Base-by-base conservation (phyloP, 352 stramenopile species). In the Hyphochytrium catenoides region DNA sequence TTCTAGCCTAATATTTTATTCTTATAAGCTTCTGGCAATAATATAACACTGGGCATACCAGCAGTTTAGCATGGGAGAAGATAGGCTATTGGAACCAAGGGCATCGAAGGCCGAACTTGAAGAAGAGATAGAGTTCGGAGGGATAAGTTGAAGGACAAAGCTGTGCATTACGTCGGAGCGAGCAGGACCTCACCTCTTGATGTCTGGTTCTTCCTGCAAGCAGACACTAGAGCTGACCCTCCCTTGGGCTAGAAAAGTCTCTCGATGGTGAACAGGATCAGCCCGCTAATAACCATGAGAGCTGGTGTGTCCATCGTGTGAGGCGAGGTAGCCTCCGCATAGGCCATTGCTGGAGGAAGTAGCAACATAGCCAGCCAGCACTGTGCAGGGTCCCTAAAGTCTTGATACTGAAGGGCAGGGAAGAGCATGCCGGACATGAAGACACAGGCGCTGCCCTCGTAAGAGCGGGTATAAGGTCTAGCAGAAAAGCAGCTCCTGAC, bases 241-340 rank as follows among this genome's bases (percentile, higher is more conserved):
- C n/a, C n/a, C n/a, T n/a, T n/a, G n/a, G n/a, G n/a, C n/a, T 61
- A 75, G 42, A 78, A 54, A 31, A 72, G 44, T 38, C 73, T 59
- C 41, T 73, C 62, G 37, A 81, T 68, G n/a, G 50, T 40, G 46
- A 75, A 81, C 23, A 81, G 39, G 43, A 76, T 69, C 34, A 51
- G 38, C 25, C 67, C 67, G 35, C 63, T 69, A 22, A 58, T 62
- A 39, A 74, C 65, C 67, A 81, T 81, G 39, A 81, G 49, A 41
- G 77, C 64, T 0, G 67, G 67, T 23, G 67, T 76, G 47, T 81
- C 67, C 63, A 81, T 81, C 30, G 63, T 81, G 50, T 81, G 67
- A 12, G 67, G 67, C 4, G 67, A 62, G 7, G 63, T 77, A 15
- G 67, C 67, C 47, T 81, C 67, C 0, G 67, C 67, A 48, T 81